Conservation (phyloP, 768 basidiomycete species). For the Dendrothele bispora region DNA sequence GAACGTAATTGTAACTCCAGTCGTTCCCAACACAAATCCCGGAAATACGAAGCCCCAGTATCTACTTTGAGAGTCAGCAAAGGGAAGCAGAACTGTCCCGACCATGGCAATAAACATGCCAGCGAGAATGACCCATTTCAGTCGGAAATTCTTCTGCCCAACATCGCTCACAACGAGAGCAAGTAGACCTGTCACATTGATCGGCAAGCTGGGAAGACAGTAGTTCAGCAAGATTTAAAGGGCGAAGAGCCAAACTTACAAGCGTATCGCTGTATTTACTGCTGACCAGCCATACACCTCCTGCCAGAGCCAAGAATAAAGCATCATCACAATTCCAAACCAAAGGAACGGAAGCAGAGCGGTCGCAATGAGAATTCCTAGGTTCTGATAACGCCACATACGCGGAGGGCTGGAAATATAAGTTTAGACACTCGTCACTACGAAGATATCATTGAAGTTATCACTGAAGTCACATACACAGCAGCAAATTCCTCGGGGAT, state of each 20-base stretch:
- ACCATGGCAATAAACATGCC: conserved; percentile 37
- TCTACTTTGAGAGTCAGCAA: conserved; percentile 35
- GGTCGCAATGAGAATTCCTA: conserved; percentile 35
- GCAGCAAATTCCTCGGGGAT: conserved; percentile 41
- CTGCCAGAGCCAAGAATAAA: conserved; percentile 41
- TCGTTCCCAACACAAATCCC: conserved; percentile 46
- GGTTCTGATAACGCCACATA: conserved; percentile 42
- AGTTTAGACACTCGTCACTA: no score
- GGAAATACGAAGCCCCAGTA: conserved; percentile 54
- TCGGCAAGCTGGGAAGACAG: conserved; percentile 31
- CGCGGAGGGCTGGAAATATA: conserved; percentile 34
- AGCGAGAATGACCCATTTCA: conserved; percentile 46
- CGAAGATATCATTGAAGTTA: no score
- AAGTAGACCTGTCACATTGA: no score
- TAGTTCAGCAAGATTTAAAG: conserved; percentile 8
- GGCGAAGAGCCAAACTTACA: conserved; percentile 25
- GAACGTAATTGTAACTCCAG: conserved; percentile 45
- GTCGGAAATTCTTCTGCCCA: conserved; percentile 15
- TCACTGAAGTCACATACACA: conserved; percentile 31
- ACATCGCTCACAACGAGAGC: neutral
- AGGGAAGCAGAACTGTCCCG: conserved; percentile 40
- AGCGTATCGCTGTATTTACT: conserved; percentile 37
- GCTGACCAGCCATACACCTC: conserved; percentile 40
- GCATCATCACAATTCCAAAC: conserved; percentile 35
- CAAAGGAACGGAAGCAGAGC: conserved; percentile 41